Evolutionary conservation across 129 eudicot species (phyloP), one percentile per base, ranked within the genome.

Genomic region (Tagetes patula): DNA sequence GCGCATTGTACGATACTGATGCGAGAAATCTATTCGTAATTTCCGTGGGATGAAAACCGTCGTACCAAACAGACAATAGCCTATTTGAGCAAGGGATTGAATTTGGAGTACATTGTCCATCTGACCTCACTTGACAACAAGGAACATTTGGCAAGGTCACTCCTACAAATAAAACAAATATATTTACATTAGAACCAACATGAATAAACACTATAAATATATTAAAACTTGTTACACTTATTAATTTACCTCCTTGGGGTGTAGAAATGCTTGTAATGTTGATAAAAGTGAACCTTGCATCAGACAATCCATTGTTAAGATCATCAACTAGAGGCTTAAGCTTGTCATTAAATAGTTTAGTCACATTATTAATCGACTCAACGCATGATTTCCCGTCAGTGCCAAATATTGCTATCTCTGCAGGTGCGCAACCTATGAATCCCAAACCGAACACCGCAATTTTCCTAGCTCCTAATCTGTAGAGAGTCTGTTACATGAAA

Each of bases 391-490:
- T 37, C 8, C 65, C 65, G 0, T 54, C 33, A 0, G 81, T 50
- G 9, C 76, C 75, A 56, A 66, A 30, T 8, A 5, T 47, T 33
- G 73, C 38, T 42, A 82, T 40, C 63, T 75, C 67, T 5, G 59
- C 40, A 7, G 91, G 91, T 48, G 65, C 62, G 72, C 91, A 87
- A 41, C 87, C 91, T 37, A 80, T 34, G 0, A 4, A 61, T 1
- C 79, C 82, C 36, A 86, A 6, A 38, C 85, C 91, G 27, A 78
- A 69, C 41, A 83, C 42, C 0, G 75, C 91, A 9, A 86, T 38
- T 45, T 83, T 86, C 65, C 91, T 75, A 46, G 87, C 91, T 47
- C 87, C 90, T 50, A 10, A 34, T 0, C 66, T 50, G 71, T 86
- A 83, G 33, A 86, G 43, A 3, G 48, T 73, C 90, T 84, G 50